Conservation (phyloP, 139 green algal genomes). For the Tetraselmis chui region DNA sequence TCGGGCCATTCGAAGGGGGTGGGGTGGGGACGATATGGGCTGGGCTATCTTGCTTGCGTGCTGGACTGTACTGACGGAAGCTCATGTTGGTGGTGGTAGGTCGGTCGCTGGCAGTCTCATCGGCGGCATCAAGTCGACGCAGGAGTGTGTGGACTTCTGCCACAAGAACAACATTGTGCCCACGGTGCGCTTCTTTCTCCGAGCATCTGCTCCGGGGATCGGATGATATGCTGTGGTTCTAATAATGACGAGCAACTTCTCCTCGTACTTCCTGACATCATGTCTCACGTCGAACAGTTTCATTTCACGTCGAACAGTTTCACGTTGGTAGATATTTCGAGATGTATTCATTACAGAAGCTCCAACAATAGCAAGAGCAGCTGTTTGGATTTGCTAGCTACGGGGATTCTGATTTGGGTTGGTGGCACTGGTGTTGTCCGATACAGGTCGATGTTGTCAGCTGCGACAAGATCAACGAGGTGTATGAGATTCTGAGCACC, state of each 20-base stretch:
- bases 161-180: slow-evolving; percentile 7
- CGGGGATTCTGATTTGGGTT: slow-evolving; percentile 21
- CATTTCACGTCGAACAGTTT: too few species aligned
- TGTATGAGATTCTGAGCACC: slow-evolving; percentile 9
- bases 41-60: not conserved
- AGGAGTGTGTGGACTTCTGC: slow-evolving; percentile 29
- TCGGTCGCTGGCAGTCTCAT: not conserved
- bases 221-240: too few species aligned
- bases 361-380: too few species aligned
- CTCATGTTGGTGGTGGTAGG: not conserved
- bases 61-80: not conserved
- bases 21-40: too few species aligned
- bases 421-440: not conserved
- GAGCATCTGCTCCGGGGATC: slow-evolving; percentile 24
- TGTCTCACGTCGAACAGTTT: too few species aligned
- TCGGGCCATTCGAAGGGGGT: too few species aligned
- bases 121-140: slow-evolving; percentile 17
- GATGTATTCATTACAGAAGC: too few species aligned
- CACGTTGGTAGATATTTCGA: too few species aligned
- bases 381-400: too few species aligned
- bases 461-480: slow-evolving; percentile 18
- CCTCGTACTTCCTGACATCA: too few species aligned
- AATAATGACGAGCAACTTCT: too few species aligned
- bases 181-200: too few species aligned
- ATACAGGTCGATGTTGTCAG: not conserved